Evolutionary conservation across 768 basidiomycete species (phyloP).

Genomic region (Amanita molliuscula): DNA sequence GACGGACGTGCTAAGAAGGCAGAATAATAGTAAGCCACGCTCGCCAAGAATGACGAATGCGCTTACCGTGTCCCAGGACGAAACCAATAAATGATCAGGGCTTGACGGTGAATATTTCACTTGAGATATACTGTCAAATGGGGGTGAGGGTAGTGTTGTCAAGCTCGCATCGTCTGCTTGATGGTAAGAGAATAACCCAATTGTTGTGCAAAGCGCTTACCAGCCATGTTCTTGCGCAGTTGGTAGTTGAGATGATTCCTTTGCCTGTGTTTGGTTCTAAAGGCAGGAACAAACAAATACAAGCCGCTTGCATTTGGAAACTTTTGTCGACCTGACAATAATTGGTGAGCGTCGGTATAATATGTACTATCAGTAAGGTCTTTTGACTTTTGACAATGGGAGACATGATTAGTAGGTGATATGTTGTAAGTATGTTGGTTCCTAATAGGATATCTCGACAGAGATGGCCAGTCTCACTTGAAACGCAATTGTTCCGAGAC

Average conservation of each 20-base stretch:
- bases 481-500: no score
- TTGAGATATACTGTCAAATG: conserved; percentile 78
- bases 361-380: no score
- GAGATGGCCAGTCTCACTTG: no score
- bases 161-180: background rate
- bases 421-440: no score
- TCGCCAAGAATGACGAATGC: conserved; percentile 4
- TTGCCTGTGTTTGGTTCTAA: background rate
- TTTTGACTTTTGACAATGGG: no score
- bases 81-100: conserved; percentile 70
- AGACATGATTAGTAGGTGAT: no score
- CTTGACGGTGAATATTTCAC: conserved; percentile 74
- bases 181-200: background rate
- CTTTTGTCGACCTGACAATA: background rate
- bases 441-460: no score
- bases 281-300: background rate
- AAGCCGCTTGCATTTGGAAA: no score
- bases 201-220: background rate
- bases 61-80: conserved; percentile 80
- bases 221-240: background rate
- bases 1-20: conserved; percentile 22
- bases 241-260: background rate
- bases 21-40: conserved; percentile 1
- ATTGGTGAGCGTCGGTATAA: no score
- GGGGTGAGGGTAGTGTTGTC: conserved; percentile 35